Evolutionary conservation across 805 yeast species (phyloP), one percentile per base, ranked within the genome.

Genomic region (Cyberlindnera maritima): DNA sequence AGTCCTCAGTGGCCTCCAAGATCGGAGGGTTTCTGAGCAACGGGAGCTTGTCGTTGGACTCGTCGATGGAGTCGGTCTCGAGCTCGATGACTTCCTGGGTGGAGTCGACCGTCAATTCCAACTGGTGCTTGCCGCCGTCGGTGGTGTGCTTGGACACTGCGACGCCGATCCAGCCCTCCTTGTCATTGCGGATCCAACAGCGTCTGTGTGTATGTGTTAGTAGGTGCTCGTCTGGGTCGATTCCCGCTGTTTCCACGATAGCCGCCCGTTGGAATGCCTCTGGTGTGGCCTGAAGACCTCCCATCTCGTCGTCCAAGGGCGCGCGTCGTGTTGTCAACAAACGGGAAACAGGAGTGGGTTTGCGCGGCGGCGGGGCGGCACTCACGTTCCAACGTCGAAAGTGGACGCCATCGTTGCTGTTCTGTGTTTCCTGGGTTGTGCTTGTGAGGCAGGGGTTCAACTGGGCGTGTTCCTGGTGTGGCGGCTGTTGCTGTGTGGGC

Each of bases 1-100:
- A 77, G 69, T 94, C 99, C 64, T 92, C 97, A 17, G 95, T 89
- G 3, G 96, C 86, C 67, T 92, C 99, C 53, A 89, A 74, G 50
- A 85, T 82, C 2, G 96, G 94, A 43, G 97, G 97, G 64, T 92
- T 92, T 64, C 96, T 79, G 63, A 91, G 76, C 28, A 89, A 80
- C 4, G 96, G 96, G 46, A 88, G 72, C 44, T 76, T 76, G 4
- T 71, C 51, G 29, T 62, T 59, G 25, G 55, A 43, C 44, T 61
- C 63, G 32, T 59, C 65, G 14, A 69, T 36, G 2, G 63, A 52
- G 19, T 59, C 73, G 2, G 84, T 70, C 34, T 75, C 81, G 15
- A 83, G 66, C 11, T 74, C 70, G n/a, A 59, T 42, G 36, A 77
- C 68, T 2, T 70, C 68, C 36, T 66, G 67, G 5, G 78, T 79